Evolutionary conservation across 352 stramenopile genomes (phyloP).

Genomic region (Phytophthora aleatoria): DNA sequence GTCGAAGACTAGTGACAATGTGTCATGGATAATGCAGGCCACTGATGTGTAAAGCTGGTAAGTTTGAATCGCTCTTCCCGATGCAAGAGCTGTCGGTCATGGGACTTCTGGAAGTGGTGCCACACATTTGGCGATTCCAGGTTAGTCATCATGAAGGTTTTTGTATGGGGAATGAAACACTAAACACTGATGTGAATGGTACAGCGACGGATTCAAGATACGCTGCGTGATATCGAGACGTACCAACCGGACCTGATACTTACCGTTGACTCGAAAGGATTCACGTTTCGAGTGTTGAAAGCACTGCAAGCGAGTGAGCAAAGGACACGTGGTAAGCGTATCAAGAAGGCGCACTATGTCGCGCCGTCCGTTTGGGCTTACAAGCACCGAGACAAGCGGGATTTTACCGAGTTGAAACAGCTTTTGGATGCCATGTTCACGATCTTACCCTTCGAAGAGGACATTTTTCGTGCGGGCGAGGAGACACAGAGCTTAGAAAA

Average conservation of each 20-base stretch:
- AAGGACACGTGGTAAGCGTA: constrained; percentile 5
- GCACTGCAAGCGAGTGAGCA: constrained; percentile 32
- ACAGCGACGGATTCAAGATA: constrained; percentile 55
- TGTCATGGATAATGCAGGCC: constrained; percentile 32
- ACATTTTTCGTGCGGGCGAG: constrained; percentile 40
- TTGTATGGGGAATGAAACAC: background rate
- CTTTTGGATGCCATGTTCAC: constrained; percentile 73
- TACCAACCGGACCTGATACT: constrained; percentile 67
- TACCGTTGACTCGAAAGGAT: constrained; percentile 83
- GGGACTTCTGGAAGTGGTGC: constrained; percentile 72
- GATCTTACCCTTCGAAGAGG: constrained; percentile 71
- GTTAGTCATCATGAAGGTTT: constrained; percentile 25
- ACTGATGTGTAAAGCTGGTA: constrained; percentile 50
- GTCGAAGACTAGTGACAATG: background rate
- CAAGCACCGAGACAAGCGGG: constrained; percentile 46
- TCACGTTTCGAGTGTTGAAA: constrained; percentile 67
- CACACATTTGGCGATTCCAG: constrained; percentile 53
- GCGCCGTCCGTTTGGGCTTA: constrained; percentile 81
- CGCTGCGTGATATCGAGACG: constrained; percentile 53
- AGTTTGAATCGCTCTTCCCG: constrained; percentile 67
- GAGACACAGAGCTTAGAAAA: background rate
- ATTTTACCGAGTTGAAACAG: constrained; percentile 39
- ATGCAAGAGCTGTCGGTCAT: constrained; percentile 80
- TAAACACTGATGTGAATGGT: constrained; percentile 1
- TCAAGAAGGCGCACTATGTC: constrained; percentile 78